Evolutionary conservation across 805 yeast genomes (phyloP).

Genomic region (Sungouiozyma ichnusensis): DNA sequence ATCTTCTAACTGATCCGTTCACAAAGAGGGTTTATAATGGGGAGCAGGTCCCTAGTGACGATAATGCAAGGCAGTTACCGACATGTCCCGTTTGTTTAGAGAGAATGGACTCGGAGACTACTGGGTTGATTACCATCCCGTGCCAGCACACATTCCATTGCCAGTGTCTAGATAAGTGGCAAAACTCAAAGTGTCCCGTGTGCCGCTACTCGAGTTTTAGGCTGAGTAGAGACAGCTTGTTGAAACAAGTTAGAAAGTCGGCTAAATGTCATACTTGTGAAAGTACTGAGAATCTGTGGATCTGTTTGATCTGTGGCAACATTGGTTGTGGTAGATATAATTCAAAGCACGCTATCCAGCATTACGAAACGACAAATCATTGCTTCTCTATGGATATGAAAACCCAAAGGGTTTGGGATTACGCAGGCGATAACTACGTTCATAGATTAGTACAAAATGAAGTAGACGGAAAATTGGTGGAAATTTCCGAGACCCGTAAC

Average conservation of each 20-base stretch:
- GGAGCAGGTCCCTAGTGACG: conserved; percentile 2
- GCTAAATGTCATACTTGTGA: conserved; percentile 47
- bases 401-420: conserved; percentile 89
- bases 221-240: conserved; percentile 18
- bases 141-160: conserved; percentile 94
- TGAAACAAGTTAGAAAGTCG: conserved; percentile 21
- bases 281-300: conserved; percentile 61
- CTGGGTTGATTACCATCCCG: conserved; percentile 79
- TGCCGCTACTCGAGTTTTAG: conserved; percentile 61
- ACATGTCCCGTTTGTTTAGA: conserved; percentile 91
- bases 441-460: conserved; percentile 78
- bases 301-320: conserved; percentile 81
- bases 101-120: conserved; percentile 67
- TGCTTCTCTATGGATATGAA: conserved; percentile 83
- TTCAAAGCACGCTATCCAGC: conserved; percentile 75
- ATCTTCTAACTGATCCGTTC: conserved; percentile 63
- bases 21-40: conserved; percentile 31
- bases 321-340: conserved; percentile 89
- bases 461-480: conserved; percentile 83
- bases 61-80: conserved; percentile 50
- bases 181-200: conserved; percentile 83
- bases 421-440: conserved; percentile 82
- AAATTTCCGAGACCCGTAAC: conserved; percentile 33
- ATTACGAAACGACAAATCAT: conserved; percentile 66
- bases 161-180: conserved; percentile 79